Percentiles rank a stretch among this genome's conserved stretches.
phyloP scores from a whole-genome alignment of 1,139 yeast genomes.

The Geotrichum reessii region DNA sequence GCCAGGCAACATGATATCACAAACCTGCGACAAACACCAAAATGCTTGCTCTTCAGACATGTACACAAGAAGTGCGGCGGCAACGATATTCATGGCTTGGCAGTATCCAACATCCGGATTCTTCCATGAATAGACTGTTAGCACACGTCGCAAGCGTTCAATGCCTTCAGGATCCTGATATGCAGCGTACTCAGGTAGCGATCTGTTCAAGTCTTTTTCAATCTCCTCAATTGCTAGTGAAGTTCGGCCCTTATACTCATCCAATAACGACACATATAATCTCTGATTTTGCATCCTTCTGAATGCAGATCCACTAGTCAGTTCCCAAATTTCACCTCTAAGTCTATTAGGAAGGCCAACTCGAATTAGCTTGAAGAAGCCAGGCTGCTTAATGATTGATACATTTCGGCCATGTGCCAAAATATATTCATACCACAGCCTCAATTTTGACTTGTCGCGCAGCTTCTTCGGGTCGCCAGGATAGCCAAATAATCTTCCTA shows the following conservation, averaged over 20 bases:
- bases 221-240: slow-evolving; percentile 93
- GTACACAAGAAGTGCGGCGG: slow-evolving; percentile 85
- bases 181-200: slow-evolving; percentile 93
- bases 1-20: slow-evolving; percentile 87
- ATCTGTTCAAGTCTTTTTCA: slow-evolving; percentile 89
- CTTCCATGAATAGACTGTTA: slow-evolving; percentile 94
- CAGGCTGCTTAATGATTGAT: slow-evolving; percentile 65
- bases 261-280: slow-evolving; percentile 54
- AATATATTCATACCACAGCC: slow-evolving; percentile 90
- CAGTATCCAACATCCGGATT: slow-evolving; percentile 97
- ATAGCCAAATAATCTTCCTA: slow-evolving; percentile 74
- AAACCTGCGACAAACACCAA: slow-evolving; percentile 80
- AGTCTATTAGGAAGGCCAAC: slow-evolving; percentile 90
- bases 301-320: slow-evolving; percentile 81
- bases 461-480: slow-evolving; percentile 82
- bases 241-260: slow-evolving; percentile 53
- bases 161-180: slow-evolving; percentile 87
- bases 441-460: slow-evolving; percentile 79
- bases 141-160: slow-evolving; percentile 71
- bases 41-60: slow-evolving; percentile 98
- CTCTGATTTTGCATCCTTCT: slow-evolving; percentile 57
- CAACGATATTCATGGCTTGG: slow-evolving; percentile 98
- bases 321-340: slow-evolving; percentile 95
- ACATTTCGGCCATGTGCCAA: slow-evolving; percentile 78
- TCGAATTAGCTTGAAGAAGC: slow-evolving; percentile 73